Evolutionary conservation across 768 basidiomycete genomes (phyloP), one percentile per base, ranked within the genome.

Genomic region (Trametes coccinea): DNA sequence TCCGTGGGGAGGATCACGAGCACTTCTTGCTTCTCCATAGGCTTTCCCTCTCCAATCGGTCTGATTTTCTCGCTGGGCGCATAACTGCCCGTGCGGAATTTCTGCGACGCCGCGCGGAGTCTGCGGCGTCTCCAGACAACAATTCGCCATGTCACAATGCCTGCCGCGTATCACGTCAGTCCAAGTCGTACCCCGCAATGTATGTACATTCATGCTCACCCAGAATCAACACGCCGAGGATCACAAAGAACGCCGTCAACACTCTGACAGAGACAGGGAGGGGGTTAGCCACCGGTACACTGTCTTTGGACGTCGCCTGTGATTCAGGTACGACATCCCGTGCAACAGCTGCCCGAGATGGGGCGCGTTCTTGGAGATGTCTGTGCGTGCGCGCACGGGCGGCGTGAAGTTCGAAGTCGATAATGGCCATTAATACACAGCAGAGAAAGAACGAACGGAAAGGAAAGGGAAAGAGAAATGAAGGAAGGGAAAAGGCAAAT

Each of bases 121-220:
- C 59, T 68, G 41, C 59, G 50, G 60, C 64, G 62, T 27, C 60
- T 49, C 64, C 64, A 66, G 33, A 59, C 61, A 31, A 65, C 60
- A n/a, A 68, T 44, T 50, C 64, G 57, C 67, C 67, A 68, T 51
- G 62, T 55, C 45, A 48, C 59, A 46, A 66, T 54, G 50, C 57
- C 64, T 68, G 50, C 8, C 27, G 13, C 30, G 31, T 31, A 22
- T 30, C 10, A 50, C 44, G 45, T 51, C 51, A 53, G 44, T 43
- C 40, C 17, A n/a, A 11, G 10, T 13, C 10, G 31, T 16, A 22
- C 44, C 17, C 27, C 48, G 30, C 13, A 5, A 13, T 16, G 48
- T 14, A 11, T 49, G 17, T 27, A 4, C 48, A 22, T 22, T 27
- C 5, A 14, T 14, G 48, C 64, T 62, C 64, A 66, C 64, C 61